Percentiles rank a stretch among this genome's conserved stretches.
These are phyloP conservation scores for Atkinsonella hypoxylon DNA, from an alignment of 2,329 filamentous ascomycete genomes.

Conservation along the genomic window DNA sequence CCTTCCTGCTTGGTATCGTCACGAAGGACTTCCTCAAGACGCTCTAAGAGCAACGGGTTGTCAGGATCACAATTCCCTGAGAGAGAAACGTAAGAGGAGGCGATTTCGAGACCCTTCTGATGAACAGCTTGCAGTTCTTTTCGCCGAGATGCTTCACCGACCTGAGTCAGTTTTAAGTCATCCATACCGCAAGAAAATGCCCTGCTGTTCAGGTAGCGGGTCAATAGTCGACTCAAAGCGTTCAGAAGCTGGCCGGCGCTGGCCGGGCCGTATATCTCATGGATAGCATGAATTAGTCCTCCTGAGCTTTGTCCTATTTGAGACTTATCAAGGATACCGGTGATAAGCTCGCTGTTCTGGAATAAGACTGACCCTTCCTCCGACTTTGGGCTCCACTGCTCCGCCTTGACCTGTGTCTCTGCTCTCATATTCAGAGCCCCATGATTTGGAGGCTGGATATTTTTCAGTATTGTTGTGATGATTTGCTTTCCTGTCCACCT, in stretches of 20 bases:
- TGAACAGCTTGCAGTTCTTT: conserved; percentile 56
- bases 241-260: conserved; percentile 80
- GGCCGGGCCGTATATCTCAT: conserved; percentile 84
- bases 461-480: conserved; percentile 83
- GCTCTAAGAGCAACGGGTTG: conserved; percentile 59
- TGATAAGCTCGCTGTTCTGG: conserved; percentile 75
- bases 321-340: conserved; percentile 88
- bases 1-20: conserved; percentile 86
- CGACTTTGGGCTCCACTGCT: conserved; percentile 62
- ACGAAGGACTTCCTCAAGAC: conserved; percentile 79
- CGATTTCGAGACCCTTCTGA: conserved; percentile 63
- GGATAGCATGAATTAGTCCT: conserved; percentile 81
- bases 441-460: conserved; percentile 69
- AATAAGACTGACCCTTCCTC: conserved; percentile 78
- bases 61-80: conserved; percentile 50
- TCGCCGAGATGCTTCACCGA: conserved; percentile 62
- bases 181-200: conserved; percentile 97
- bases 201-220: conserved; percentile 80
- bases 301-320: conserved; percentile 83
- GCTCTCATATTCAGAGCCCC: conserved; percentile 69
- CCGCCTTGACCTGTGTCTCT: conserved; percentile 65
- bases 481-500: conserved; percentile 96
- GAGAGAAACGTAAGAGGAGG: conserved; percentile 79
- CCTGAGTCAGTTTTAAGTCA: conserved; percentile 72
- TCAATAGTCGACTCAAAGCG: conserved; percentile 78